phyloP scores from a whole-genome alignment of 2,329 filamentous ascomycete genomes.

The Aspergillus nomiae region DNA sequence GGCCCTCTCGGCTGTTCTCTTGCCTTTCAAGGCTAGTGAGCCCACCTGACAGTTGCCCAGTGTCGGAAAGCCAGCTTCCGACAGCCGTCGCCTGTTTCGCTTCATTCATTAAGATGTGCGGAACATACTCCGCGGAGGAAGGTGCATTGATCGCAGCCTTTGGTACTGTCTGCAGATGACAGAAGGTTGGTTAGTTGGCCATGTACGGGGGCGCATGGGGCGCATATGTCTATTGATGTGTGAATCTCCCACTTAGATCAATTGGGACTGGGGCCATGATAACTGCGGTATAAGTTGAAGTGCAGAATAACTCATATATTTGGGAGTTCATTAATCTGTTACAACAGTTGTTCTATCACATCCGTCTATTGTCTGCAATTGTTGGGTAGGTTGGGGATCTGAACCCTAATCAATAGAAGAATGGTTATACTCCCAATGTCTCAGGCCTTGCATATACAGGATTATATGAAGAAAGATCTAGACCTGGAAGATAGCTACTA shows the following conservation, averaged over 20 bases:
- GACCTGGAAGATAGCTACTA: neutral
- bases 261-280: neutral
- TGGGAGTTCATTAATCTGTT: neutral
- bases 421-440: neutral
- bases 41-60: neutral
- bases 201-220: no score
- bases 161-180: no score
- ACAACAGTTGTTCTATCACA: neutral
- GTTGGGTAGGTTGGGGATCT: neutral
- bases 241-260: neutral
- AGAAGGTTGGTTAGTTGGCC: no score
- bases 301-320: neutral
- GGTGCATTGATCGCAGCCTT: neutral
- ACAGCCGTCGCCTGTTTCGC: neutral
- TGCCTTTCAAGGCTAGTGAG: neutral
- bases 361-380: neutral
- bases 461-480: neutral
- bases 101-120: neutral
- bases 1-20: neutral
- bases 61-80: neutral
- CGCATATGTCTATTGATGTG: neutral
- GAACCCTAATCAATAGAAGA: no score
- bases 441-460: neutral
- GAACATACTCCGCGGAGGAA: neutral
- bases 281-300: neutral